Evolutionary conservation across 176 grass and related monocot genomes (phyloP), one percentile per base, ranked within the genome.

Genomic region (Chloris gayana): DNA sequence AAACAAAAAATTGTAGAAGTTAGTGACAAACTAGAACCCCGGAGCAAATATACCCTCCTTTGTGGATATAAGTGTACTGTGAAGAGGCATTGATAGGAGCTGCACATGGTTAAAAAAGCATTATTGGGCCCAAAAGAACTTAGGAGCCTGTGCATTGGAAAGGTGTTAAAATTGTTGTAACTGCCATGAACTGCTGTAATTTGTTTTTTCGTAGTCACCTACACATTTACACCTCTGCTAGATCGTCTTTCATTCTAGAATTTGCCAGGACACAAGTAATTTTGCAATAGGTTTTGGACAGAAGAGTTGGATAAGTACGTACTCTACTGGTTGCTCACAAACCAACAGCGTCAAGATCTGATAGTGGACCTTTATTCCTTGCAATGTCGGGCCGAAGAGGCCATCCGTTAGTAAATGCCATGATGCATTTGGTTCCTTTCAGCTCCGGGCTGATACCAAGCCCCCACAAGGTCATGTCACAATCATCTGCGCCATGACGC

Each of bases 351-450:
- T 63, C 63, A 70, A 45, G 87, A 85, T 75, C 76, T n/a, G 81
- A 27, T 0, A 37, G 17, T 46, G n/a, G 65, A 30, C 44, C 67
- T 60, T 25, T 18, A 41, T 50, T 47, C 68, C 47, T 61, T 22
- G 27, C 78, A 67, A 60, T 34, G 57, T 82, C 78, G 78, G 49
- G 37, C 47, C 77, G 46, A 64, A 64, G 42, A 85, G 66, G 78
- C 69, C 29, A 77, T 67, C 32, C 31, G 14, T 14, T 41, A 57
- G 42, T 61, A 85, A 85, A 82, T 58, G 83, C 7, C 57, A 86
- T 62, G 62, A 78, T 78, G 63, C 41, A 63, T 82, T 76, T 31
- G 61, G 63, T 12, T 75, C 30, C 50, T 69, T 81, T 62, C 77
- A 39, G 62, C 70, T 62, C 37, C 64, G 38, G 75, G 73, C 38